Conservation (phyloP, 2,329 filamentous ascomycete genomes). For the Lachnellula willkommii region DNA sequence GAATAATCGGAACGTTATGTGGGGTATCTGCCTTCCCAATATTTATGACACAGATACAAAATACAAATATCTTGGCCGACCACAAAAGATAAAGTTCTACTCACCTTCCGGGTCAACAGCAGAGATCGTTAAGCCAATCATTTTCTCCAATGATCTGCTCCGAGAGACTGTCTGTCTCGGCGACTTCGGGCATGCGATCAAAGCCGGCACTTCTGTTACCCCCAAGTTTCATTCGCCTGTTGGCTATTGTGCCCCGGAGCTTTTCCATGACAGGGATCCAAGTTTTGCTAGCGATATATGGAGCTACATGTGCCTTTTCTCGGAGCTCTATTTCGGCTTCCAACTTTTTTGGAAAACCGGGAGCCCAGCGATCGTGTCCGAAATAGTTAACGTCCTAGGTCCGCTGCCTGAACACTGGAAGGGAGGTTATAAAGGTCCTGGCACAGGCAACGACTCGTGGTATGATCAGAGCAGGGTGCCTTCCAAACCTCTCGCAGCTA, state of each 20-base stretch:
- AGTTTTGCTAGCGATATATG: no score
- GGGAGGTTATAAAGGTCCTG: background rate
- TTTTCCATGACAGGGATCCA: no score
- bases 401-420: slow-evolving; percentile 10
- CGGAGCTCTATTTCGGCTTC: slow-evolving; percentile 12
- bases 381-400: background rate
- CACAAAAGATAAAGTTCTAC: slow-evolving; percentile 4
- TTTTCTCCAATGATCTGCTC: slow-evolving; percentile 1
- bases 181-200: slow-evolving; percentile 15
- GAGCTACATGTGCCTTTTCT: slow-evolving; percentile 16
- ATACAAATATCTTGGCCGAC: slow-evolving; percentile 10
- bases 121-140: slow-evolving; percentile 10
- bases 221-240: no score
- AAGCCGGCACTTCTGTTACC: slow-evolving; percentile 8
- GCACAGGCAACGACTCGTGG: slow-evolving; percentile 8
- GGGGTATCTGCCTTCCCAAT: slow-evolving; percentile 4
- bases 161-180: slow-evolving; percentile 5
- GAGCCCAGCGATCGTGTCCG: background rate
- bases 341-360: slow-evolving; percentile 2
- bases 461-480: slow-evolving; percentile 9
- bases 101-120: background rate
- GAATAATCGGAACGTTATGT: slow-evolving; percentile 10
- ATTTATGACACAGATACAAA: slow-evolving; percentile 6
- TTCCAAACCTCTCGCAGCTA: slow-evolving; percentile 1
- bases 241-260: no score